These are phyloP conservation scores for Salix caprea DNA, from an alignment of 345 rosid species.

Conservation along the genomic window DNA sequence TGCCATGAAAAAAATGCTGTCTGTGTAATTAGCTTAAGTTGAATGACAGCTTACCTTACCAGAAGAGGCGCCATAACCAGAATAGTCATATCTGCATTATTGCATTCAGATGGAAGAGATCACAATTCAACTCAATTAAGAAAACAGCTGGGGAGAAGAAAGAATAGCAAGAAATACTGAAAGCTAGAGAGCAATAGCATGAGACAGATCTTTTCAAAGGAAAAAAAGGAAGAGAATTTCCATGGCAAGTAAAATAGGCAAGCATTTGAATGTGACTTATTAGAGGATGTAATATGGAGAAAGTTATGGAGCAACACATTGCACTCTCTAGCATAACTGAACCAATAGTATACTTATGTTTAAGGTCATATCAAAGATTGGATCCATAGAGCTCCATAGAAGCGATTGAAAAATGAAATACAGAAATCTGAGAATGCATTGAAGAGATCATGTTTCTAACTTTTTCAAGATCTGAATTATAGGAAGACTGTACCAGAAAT, in stretches of 20 bases:
- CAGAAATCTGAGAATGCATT: neutral
- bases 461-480: slow-evolving; percentile 10
- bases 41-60: slow-evolving; percentile 64
- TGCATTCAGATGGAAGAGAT: slow-evolving; percentile 15
- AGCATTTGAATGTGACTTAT: neutral
- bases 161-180: neutral
- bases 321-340: neutral
- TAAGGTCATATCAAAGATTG: neutral
- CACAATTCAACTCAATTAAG: slow-evolving; percentile 4
- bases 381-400: neutral
- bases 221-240: neutral
- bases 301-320: too few species aligned
- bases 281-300: too few species aligned
- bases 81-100: slow-evolving; percentile 83
- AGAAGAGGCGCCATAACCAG: slow-evolving; percentile 95
- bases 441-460: neutral
- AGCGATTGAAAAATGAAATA: neutral
- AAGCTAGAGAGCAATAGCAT: neutral
- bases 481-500: slow-evolving; percentile 14
- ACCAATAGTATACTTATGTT: neutral
- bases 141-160: neutral
- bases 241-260: neutral
- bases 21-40: neutral
- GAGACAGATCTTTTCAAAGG: neutral
- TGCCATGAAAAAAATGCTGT: neutral